These are phyloP conservation scores for Saccharomyces hybrid DNA, from an alignment of 1,139 yeast species.

Conservation along the genomic window DNA sequence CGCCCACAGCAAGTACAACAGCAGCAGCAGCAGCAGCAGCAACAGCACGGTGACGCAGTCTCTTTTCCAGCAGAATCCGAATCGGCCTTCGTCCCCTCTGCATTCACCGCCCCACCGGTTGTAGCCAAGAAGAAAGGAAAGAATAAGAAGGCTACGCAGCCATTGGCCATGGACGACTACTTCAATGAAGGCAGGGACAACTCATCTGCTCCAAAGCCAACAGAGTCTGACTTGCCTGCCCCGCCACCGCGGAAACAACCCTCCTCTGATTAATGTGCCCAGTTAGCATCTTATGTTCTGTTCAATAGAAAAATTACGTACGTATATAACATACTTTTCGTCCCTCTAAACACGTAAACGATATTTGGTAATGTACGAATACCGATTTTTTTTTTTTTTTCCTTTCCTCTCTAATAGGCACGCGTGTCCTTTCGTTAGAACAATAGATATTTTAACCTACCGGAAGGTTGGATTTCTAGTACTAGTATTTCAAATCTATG, in stretches of 20 bases:
- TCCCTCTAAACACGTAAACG: background rate
- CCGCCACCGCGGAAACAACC: constrained; percentile 28
- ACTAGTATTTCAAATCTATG: background rate
- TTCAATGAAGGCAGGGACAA: constrained; percentile 35
- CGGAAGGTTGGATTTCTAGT: background rate
- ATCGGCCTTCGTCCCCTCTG: constrained; percentile 16
- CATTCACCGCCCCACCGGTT: constrained; percentile 17
- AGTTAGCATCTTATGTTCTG: background rate
- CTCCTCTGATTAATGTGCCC: background rate
- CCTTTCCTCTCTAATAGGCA: background rate
- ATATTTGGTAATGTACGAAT: background rate
- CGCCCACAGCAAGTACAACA: background rate
- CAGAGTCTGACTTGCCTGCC: constrained; percentile 18
- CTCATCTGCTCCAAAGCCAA: constrained; percentile 17
- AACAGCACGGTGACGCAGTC: background rate
- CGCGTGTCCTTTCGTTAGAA: background rate
- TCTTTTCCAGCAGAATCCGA: constrained; percentile 8
- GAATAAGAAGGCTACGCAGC: constrained; percentile 5
- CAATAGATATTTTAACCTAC: background rate
- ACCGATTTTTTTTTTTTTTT: background rate
- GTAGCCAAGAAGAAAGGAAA: constrained; percentile 25
- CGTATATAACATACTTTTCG: too few relatives aligned
- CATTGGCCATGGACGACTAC: constrained; percentile 30
- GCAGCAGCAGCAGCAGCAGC: constrained; percentile 5
- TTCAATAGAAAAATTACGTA: background rate